Evolutionary conservation across 2,329 filamentous ascomycete genomes (phyloP), one percentile per base, ranked within the genome.

Genomic region (Fusarium newnesense): DNA sequence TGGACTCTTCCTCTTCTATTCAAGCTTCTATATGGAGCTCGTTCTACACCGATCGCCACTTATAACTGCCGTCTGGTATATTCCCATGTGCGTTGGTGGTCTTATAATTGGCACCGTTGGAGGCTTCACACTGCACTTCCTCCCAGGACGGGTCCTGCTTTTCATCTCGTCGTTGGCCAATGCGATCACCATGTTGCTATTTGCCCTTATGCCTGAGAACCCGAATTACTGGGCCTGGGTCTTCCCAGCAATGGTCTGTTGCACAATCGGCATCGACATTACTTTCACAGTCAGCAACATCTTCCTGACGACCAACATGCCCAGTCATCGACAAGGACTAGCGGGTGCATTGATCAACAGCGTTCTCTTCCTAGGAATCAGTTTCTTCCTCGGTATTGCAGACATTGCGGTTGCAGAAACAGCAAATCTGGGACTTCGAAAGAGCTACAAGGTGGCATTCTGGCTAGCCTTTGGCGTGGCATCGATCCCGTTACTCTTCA

Each of bases 201-300:
- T 91, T 66, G 89, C 89, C 18, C 77, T 90, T 18, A 84, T 89
- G 64, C 89, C 89, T 1, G 76, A 80, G 19, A 82, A 84, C 5
- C 86, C 84, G 0, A 87, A 84, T 65, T 89, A 91, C 80, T 93
- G 91, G 91, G 85, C 88, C 0, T 93, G 86, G 77, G 85, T 91
- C 7, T 91, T 93, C 72, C 89, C 90, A 0, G 79, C 86, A 9
- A 89, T 89, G 87, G 80, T 89, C 11, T 87, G 87, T 64, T 87
- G 85, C 19, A 92, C 91, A 0, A 81, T 92, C 28, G 90, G 89
- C 8, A 90, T 93, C 61, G 91, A 93, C 73, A 86, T 93, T 49
- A 88, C 88, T 11, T 92, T 89, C 80, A 92, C 89, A 64, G 85
- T 93, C 5, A 86, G 89, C 37, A 92, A 91, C 70, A 87, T 93